A percentile compares a stretch with the other conserved stretches of the same genome.
Conservation (phyloP, 768 basidiomycete genomes). For the Ramaria sp. region DNA sequence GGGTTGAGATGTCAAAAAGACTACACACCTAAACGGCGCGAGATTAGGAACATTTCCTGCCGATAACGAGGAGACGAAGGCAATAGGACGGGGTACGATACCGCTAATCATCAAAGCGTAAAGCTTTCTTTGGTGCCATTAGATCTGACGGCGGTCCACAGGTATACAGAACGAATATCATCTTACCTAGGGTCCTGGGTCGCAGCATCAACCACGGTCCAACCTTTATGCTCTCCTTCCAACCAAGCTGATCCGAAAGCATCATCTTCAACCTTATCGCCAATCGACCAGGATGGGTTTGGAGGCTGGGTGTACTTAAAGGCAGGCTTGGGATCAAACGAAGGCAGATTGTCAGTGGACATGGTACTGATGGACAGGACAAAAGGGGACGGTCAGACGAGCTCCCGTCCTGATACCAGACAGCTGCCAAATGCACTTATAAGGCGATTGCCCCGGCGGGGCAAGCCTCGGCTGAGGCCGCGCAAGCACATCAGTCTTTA, state of each 20-base stretch:
- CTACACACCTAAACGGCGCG: constrained; percentile 50
- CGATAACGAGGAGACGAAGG: constrained; percentile 53
- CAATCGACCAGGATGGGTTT: constrained; percentile 32
- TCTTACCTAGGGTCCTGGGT: constrained; percentile 19
- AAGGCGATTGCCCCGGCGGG: no score
- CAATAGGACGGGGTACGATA: constrained; percentile 57
- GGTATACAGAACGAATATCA: background rate
- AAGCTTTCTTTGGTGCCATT: constrained; percentile 17
- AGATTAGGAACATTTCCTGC: constrained; percentile 42
- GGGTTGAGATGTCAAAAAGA: constrained; percentile 12
- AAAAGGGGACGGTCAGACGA: no score
- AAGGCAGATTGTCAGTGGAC: constrained; percentile 4
- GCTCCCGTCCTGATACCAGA: no score
- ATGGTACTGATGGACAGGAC: background rate
- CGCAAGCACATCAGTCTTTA: no score
- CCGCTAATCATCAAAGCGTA: constrained; percentile 47
- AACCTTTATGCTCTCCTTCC: constrained; percentile 23
- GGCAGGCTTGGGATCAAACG: constrained; percentile 16
- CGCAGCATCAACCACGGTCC: constrained; percentile 23
- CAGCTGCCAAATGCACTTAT: no score
- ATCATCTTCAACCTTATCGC: constrained; percentile 26
- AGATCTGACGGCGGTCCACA: background rate
- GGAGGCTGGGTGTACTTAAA: constrained; percentile 28
- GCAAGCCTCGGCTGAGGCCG: no score
- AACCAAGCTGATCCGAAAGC: constrained; percentile 22